Conservation (phyloP, 495 filamentous ascomycete species). For the Neurospora intermedia region DNA sequence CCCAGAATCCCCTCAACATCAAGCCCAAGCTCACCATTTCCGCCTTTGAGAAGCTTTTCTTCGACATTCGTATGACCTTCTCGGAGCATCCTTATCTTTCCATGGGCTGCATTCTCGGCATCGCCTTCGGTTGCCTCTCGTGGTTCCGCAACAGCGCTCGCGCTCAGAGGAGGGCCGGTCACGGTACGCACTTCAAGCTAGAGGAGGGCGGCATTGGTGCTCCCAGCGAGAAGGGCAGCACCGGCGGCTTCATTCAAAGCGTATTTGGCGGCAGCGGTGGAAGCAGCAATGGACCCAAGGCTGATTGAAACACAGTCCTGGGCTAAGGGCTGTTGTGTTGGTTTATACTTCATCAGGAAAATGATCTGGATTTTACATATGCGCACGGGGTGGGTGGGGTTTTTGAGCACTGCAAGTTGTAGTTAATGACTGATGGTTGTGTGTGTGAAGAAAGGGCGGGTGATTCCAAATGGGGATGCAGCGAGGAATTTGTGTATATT, state of each 20-base stretch:
- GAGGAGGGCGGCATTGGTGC: constrained; percentile 3
- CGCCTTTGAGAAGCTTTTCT: constrained; percentile 65
- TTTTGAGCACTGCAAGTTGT: background rate
- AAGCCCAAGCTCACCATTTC: constrained; percentile 78
- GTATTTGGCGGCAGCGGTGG: background rate
- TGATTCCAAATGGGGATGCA: background rate
- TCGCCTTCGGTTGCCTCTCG: constrained; percentile 30
- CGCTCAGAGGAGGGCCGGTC: background rate
- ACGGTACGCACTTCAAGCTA: constrained; percentile 5
- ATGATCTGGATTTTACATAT: background rate
- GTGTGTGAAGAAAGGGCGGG: background rate
- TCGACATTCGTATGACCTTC: constrained; percentile 57
- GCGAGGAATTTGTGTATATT: background rate
- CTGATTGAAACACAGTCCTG: constrained; percentile 1
- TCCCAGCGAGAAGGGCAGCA: background rate
- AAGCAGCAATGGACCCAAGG: constrained; percentile 5
- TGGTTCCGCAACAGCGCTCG: constrained; percentile 8
- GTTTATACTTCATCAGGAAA: background rate
- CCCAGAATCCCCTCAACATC: constrained; percentile 64
- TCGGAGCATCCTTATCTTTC: constrained; percentile 63
- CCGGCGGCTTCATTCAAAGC: background rate
- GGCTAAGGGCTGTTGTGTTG: background rate
- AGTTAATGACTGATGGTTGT: background rate
- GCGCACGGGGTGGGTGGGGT: background rate
- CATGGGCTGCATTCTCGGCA: constrained; percentile 47